phyloP scores from a whole-genome alignment of 192 early-diverging fungal genomes.

The Backusella macrospora region DNA sequence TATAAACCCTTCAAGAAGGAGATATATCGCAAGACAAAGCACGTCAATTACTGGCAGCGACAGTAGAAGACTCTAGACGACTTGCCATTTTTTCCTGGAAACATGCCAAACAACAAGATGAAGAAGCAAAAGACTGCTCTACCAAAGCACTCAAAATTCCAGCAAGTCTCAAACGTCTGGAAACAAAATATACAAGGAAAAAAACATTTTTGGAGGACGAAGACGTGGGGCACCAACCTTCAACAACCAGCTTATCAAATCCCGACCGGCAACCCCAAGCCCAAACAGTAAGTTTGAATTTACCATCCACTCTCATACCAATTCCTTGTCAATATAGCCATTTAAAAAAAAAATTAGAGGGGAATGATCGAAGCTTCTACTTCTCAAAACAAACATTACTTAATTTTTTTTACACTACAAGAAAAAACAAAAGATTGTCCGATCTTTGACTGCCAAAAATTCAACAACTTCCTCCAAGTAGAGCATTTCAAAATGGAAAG shows the following conservation, averaged over 20 bases:
- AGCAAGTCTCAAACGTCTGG: neutral
- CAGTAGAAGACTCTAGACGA: neutral
- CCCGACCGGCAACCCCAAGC: too few species aligned
- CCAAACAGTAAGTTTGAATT: too few species aligned
- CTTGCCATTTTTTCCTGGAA: neutral
- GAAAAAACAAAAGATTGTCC: constrained; percentile 1
- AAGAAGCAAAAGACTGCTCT: neutral
- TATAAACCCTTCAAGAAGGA: too few species aligned
- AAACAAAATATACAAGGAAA: too few species aligned
- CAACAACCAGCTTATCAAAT: too few species aligned
- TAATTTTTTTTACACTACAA: constrained; percentile 1
- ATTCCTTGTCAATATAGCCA: too few species aligned
- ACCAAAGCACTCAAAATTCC: neutral
- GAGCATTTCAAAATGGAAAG: too few species aligned
- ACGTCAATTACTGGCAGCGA: too few species aligned
- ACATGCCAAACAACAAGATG: constrained; percentile 1
- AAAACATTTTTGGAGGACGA: neutral
- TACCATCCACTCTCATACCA: too few species aligned
- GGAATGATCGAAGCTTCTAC: neutral
- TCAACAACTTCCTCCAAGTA: constrained; percentile 12
- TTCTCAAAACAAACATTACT: neutral
- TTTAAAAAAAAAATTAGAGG: neutral
- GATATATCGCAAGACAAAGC: too few species aligned
- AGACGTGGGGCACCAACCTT: too few species aligned
- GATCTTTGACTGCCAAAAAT: neutral